phyloP scores from a whole-genome alignment of 176 grass and related monocot species.

The Oryza officinalis region DNA sequence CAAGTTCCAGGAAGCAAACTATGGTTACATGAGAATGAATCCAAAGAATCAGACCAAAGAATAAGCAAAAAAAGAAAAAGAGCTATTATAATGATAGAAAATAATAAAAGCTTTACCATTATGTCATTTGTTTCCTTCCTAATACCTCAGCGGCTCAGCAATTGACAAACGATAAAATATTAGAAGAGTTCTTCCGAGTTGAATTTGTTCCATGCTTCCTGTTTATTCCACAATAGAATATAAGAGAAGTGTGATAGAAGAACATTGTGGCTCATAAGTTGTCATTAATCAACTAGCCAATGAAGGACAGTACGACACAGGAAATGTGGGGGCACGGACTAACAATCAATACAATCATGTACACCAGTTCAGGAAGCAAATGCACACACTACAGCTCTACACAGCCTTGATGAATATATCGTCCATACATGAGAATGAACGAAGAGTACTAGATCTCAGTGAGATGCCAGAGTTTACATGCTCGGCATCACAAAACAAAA shows the following conservation, averaged over 20 bases:
- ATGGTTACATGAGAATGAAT: neutral
- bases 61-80: neutral
- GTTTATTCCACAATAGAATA: constrained; percentile 19
- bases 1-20: neutral
- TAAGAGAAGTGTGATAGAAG: neutral
- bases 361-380: too few relatives aligned
- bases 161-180: neutral
- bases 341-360: too few relatives aligned
- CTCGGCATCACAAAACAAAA: too few relatives aligned
- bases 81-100: neutral
- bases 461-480: too few relatives aligned
- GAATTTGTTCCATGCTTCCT: constrained; percentile 58
- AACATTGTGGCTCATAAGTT: too few relatives aligned
- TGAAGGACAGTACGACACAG: too few relatives aligned
- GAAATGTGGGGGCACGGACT: too few relatives aligned
- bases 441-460: too few relatives aligned
- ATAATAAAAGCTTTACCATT: neutral
- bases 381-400: too few relatives aligned
- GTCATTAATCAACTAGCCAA: too few relatives aligned
- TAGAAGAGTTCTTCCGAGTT: constrained; percentile 48
- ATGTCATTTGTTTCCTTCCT: neutral
- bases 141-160: neutral
- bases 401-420: too few relatives aligned
- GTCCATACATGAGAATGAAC: too few relatives aligned
- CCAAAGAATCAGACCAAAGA: neutral